These are phyloP conservation scores for Xerocomellus chrysenteron DNA, from an alignment of 768 basidiomycete genomes.

Conservation along the genomic window DNA sequence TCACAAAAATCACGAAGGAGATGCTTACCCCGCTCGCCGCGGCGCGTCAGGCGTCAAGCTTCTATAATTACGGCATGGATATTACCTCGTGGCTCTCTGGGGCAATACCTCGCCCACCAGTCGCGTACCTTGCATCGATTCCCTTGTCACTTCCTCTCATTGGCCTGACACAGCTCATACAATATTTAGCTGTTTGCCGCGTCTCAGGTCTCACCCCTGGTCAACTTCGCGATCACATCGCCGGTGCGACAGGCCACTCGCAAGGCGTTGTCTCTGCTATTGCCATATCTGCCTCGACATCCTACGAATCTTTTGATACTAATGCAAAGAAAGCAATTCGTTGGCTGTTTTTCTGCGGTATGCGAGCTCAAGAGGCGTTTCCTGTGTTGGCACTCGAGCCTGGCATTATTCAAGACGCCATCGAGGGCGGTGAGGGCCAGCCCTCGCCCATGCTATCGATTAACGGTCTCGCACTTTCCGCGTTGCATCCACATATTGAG, in stretches of 20 bases:
- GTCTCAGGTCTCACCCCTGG: slow-evolving; percentile 76
- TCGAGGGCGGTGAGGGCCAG: slow-evolving; percentile 90
- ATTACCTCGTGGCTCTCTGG: slow-evolving; percentile 83
- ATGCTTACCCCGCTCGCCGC: slow-evolving; percentile 72
- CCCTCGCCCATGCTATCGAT: slow-evolving; percentile 95
- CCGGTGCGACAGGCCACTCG: slow-evolving; percentile 94
- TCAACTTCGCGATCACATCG: slow-evolving; percentile 70
- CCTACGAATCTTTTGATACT: slow-evolving; percentile 67
- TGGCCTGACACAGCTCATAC: slow-evolving; percentile 91
- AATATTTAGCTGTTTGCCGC: slow-evolving; percentile 82
- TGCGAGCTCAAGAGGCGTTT: slow-evolving; percentile 93
- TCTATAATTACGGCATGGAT: slow-evolving; percentile 81
- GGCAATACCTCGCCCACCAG: slow-evolving; percentile 64
- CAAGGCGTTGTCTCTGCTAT: slow-evolving; percentile 97
- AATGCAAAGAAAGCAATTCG: slow-evolving; percentile 84
- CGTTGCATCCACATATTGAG: slow-evolving; percentile 76
- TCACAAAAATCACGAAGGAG: slow-evolving; percentile 59
- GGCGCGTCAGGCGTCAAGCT: slow-evolving; percentile 52
- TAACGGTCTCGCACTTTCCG: slow-evolving; percentile 73
- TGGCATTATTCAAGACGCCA: slow-evolving; percentile 77
- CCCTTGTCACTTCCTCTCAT: slow-evolving; percentile 95
- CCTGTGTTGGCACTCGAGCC: slow-evolving; percentile 90
- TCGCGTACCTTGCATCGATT: slow-evolving; percentile 86
- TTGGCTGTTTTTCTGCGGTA: slow-evolving; percentile 92
- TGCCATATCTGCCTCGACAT: slow-evolving; percentile 75